Evolutionary conservation across 2,329 filamentous ascomycete species (phyloP).

Genomic region (Scorias spongiosa): DNA sequence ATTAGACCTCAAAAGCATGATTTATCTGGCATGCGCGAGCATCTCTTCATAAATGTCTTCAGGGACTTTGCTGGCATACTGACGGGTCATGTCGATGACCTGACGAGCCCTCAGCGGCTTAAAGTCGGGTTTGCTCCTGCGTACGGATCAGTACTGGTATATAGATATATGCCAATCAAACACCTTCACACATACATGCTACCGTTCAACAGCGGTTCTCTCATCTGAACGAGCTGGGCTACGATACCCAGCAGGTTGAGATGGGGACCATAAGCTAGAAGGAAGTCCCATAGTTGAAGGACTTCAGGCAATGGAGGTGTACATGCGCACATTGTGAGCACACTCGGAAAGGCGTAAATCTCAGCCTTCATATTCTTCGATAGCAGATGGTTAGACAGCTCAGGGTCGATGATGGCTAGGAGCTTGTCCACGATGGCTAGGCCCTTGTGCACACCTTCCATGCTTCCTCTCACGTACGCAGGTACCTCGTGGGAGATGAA

Average conservation of each 20-base stretch:
- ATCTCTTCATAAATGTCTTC: constrained; percentile 84
- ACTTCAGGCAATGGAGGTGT: constrained; percentile 92
- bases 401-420: constrained; percentile 77
- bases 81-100: constrained; percentile 50
- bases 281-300: constrained; percentile 84
- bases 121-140: constrained; percentile 58
- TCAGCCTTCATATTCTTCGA: constrained; percentile 80
- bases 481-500: constrained; percentile 81
- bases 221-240: constrained; percentile 78
- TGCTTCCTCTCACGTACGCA: constrained; percentile 84
- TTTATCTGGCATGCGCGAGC: constrained; percentile 65
- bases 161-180: not conserved
- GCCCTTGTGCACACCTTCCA: constrained; percentile 93
- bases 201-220: constrained; percentile 68
- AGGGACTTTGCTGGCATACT: constrained; percentile 78
- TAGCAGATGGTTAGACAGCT: constrained; percentile 69
- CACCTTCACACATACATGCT: constrained; percentile 46
- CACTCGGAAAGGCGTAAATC: constrained; percentile 91
- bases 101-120: constrained; percentile 18
- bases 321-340: constrained; percentile 86
- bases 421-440: constrained; percentile 85
- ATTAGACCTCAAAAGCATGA: too few species aligned
- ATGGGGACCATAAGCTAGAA: constrained; percentile 91
- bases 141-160: constrained; percentile 8
- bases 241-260: constrained; percentile 94